phyloP scores from a whole-genome alignment of 805 yeast species.

The Candida wancherniae region DNA sequence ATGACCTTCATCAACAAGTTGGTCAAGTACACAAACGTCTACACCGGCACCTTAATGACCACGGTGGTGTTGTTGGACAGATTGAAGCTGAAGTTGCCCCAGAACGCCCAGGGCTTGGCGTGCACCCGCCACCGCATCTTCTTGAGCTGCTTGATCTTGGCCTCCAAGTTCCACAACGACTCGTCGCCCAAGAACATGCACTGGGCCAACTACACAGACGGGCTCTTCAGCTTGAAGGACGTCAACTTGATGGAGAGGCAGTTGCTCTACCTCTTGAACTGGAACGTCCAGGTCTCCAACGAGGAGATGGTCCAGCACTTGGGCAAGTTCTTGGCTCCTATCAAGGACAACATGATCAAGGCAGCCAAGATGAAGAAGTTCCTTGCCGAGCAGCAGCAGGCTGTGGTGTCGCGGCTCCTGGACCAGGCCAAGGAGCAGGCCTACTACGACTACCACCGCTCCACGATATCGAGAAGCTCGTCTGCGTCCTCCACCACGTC shows the following conservation, averaged over 20 bases:
- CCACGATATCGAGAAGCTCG: slow-evolving; percentile 14
- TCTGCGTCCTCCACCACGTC: slow-evolving; percentile 15
- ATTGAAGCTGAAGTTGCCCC: slow-evolving; percentile 57
- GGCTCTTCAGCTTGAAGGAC: slow-evolving; percentile 61
- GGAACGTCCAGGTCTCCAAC: slow-evolving; percentile 55
- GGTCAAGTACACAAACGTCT: slow-evolving; percentile 73
- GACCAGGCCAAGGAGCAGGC: slow-evolving; percentile 3
- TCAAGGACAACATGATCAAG: slow-evolving; percentile 37
- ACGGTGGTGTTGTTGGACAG: slow-evolving; percentile 65
- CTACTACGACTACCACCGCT: no score
- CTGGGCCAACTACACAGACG: slow-evolving; percentile 78
- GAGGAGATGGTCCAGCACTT: slow-evolving; percentile 41
- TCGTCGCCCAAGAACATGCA: slow-evolving; percentile 72
- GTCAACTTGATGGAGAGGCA: slow-evolving; percentile 80
- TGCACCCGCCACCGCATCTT: slow-evolving; percentile 78
- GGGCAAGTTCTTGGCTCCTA: slow-evolving; percentile 47
- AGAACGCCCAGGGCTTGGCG: slow-evolving; percentile 70
- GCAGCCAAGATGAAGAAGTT: slow-evolving; percentile 30
- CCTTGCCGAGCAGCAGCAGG: slow-evolving; percentile 23
- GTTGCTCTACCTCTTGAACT: slow-evolving; percentile 58
- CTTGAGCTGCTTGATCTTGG: slow-evolving; percentile 66
- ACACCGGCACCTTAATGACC: slow-evolving; percentile 72
- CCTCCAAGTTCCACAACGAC: slow-evolving; percentile 74
- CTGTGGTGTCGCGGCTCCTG: slow-evolving; percentile 9
- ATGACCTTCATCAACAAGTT: slow-evolving; percentile 69